Evolutionary conservation across 257 asterid species (phyloP).

Genomic region (Ballota nigra): DNA sequence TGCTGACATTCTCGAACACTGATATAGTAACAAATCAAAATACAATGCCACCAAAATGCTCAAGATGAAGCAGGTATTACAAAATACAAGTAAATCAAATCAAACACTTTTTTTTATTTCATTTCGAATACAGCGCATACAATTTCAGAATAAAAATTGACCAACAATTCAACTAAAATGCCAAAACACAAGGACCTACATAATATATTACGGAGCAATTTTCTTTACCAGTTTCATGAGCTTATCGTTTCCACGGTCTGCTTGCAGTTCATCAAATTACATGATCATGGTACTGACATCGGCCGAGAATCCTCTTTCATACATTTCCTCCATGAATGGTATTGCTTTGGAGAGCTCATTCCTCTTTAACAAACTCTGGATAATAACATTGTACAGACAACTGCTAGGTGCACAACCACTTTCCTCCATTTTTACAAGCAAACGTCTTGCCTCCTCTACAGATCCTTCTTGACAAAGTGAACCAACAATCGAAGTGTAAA

Average conservation of each 20-base stretch:
- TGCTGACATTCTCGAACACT: slow-evolving; percentile 75
- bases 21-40: too few species aligned
- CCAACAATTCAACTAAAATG: neutral
- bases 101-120: too few species aligned
- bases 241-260: too few species aligned
- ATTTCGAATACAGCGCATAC: too few species aligned
- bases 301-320: neutral
- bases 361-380: neutral
- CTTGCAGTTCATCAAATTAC: neutral
- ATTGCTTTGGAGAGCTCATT: neutral
- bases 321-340: neutral
- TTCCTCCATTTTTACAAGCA: neutral
- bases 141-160: neutral
- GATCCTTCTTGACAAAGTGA: neutral
- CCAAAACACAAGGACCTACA: neutral
- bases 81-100: too few species aligned
- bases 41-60: too few species aligned
- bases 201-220: too few species aligned
- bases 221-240: too few species aligned
- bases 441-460: neutral
- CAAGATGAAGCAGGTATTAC: too few species aligned
- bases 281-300: neutral
- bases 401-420: neutral
- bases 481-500: neutral
- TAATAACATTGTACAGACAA: neutral